Conservation (phyloP, 331 rosid species). For the Cucumis variabilis region DNA sequence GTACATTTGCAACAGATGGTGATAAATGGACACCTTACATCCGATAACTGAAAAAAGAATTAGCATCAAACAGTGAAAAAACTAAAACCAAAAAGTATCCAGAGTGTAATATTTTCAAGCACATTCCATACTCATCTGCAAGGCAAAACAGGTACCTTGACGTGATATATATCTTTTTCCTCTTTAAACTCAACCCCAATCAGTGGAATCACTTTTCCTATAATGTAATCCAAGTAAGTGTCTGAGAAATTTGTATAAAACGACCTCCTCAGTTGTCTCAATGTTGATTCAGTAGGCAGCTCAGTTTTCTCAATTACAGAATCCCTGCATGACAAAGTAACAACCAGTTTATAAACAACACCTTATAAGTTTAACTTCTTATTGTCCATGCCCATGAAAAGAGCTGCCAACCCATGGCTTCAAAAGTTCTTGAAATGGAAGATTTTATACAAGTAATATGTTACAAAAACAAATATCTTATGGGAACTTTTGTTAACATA, state of each 20-base stretch:
- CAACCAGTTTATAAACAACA: neutral
- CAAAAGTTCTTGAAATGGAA: neutral
- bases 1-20: slow-evolving; percentile 52
- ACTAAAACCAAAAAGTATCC: neutral
- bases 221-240: slow-evolving; percentile 46
- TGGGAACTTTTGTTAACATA: neutral
- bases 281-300: slow-evolving; percentile 30
- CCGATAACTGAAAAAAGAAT: slow-evolving; percentile 43
- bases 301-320: slow-evolving; percentile 33
- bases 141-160: slow-evolving; percentile 47
- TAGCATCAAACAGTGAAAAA: slow-evolving; percentile 15
- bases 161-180: slow-evolving; percentile 52
- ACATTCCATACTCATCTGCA: neutral
- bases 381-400: neutral
- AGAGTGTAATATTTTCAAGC: neutral
- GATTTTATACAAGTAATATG: neutral
- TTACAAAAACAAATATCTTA: neutral
- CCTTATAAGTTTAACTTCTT: neutral
- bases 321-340: slow-evolving; percentile 38
- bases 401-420: neutral
- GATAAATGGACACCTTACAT: slow-evolving; percentile 38
- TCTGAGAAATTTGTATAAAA: slow-evolving; percentile 50
- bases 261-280: slow-evolving; percentile 35
- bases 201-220: slow-evolving; percentile 29
- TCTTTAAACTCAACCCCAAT: slow-evolving; percentile 49